phyloP scores from a whole-genome alignment of 441 rosid genomes.

The Euphorbia schlechtendalii region DNA sequence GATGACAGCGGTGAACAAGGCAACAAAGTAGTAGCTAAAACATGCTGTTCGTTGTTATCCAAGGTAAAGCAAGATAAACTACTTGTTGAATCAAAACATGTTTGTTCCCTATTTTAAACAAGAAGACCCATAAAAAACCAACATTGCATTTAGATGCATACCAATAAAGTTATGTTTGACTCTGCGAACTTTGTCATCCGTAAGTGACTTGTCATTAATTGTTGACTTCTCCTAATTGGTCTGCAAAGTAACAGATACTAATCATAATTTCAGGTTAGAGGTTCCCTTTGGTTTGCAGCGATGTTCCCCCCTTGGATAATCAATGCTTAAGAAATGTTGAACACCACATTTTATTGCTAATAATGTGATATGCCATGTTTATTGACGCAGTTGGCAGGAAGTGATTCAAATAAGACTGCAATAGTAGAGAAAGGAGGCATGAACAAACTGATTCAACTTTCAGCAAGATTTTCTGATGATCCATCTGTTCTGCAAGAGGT shows the following conservation, averaged over 20 bases:
- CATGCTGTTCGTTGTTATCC: conserved; percentile 71
- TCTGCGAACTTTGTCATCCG: neutral
- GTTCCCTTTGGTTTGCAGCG: no score
- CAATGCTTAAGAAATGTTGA: neutral
- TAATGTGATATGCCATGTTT: conserved; percentile 9
- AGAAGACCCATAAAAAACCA: neutral
- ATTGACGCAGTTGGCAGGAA: conserved; percentile 75
- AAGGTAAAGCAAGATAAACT: conserved; percentile 39
- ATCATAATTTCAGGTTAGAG: no score
- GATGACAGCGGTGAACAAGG: conserved; percentile 76
- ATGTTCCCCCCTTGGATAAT: no score
- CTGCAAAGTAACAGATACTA: neutral
- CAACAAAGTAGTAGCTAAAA: conserved; percentile 61
- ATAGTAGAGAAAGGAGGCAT: conserved; percentile 74
- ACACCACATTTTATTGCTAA: neutral
- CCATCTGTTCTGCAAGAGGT: conserved; percentile 88
- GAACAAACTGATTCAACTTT: conserved; percentile 54
- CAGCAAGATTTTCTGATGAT: conserved; percentile 69
- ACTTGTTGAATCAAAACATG: neutral
- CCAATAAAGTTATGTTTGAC: neutral
- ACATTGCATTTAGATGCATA: neutral
- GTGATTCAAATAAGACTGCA: conserved; percentile 75
- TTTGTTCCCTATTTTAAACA: neutral
- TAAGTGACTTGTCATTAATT: neutral
- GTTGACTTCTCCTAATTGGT: neutral